Evolutionary conservation across 345 rosid species (phyloP).

Genomic region (Alliaria petiolata): DNA sequence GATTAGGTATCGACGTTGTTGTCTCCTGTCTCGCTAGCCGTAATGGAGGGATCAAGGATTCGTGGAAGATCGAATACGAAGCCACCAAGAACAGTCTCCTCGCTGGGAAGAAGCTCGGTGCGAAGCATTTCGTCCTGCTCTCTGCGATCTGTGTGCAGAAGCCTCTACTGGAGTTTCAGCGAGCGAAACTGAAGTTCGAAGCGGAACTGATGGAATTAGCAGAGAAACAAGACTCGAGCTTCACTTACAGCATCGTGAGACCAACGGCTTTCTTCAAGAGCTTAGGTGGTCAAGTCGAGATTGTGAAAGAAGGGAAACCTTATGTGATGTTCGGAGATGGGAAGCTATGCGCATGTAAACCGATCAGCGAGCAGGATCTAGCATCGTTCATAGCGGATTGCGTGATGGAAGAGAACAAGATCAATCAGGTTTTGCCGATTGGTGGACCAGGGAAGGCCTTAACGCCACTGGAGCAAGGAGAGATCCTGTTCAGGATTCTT

Average conservation of each 20-base stretch:
- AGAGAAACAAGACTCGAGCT: slow-evolving; percentile 39
- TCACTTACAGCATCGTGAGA: slow-evolving; percentile 81
- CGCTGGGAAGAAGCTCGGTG: slow-evolving; percentile 76
- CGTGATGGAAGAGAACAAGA: slow-evolving; percentile 65
- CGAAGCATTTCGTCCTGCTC: slow-evolving; percentile 75
- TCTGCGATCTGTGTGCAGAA: slow-evolving; percentile 94
- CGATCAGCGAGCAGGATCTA: slow-evolving; percentile 83
- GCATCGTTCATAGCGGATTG: slow-evolving; percentile 83
- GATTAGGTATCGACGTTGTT: slow-evolving; percentile 61
- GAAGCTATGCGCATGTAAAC: slow-evolving; percentile 88
- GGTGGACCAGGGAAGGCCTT: slow-evolving; percentile 95
- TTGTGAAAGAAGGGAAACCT: slow-evolving; percentile 94
- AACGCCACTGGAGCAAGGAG: slow-evolving; percentile 90
- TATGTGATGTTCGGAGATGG: slow-evolving; percentile 98
- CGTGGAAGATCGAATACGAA: slow-evolving; percentile 92
- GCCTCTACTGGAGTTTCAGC: slow-evolving; percentile 89
- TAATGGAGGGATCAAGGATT: slow-evolving; percentile 79
- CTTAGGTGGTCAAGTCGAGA: slow-evolving; percentile 88
- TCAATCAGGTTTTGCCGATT: slow-evolving; percentile 73
- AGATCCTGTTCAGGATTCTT: slow-evolving; percentile 63
- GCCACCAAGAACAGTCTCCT: slow-evolving; percentile 82
- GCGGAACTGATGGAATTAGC: slow-evolving; percentile 53
- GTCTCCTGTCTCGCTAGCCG: slow-evolving; percentile 96
- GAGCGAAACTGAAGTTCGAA: slow-evolving; percentile 87
- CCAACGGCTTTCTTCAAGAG: slow-evolving; percentile 97